Percentiles rank a stretch among this genome's conserved stretches.
Conservation (phyloP, 2,329 filamentous ascomycete genomes). For the Curvularia lunata region DNA sequence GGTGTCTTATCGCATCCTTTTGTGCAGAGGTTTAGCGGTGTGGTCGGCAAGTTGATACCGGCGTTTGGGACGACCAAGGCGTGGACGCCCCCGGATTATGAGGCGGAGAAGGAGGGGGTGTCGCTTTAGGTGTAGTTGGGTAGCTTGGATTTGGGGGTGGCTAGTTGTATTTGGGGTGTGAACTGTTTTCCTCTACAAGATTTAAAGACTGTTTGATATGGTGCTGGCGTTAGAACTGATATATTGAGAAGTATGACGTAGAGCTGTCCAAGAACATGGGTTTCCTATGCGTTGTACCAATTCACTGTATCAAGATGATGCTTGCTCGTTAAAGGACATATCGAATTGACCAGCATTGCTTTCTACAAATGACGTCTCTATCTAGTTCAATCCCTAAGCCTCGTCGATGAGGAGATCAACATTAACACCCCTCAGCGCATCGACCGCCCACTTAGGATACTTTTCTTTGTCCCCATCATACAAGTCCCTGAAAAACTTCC, state of each 20-base stretch:
- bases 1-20: constrained; percentile 24
- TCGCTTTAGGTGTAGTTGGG: not conserved
- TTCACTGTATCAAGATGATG: not conserved
- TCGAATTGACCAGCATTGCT: not conserved
- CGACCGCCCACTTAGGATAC: constrained; percentile 85
- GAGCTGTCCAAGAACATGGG: not conserved
- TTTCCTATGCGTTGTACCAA: not conserved
- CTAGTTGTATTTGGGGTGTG: not conserved
- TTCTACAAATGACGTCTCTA: no score
- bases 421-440: constrained; percentile 77
- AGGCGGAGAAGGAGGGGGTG: constrained; percentile 21
- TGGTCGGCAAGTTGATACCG: constrained; percentile 20
- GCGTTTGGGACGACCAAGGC: constrained; percentile 24
- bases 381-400: not conserved
- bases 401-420: constrained; percentile 55
- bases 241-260: not conserved
- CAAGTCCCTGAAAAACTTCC: constrained; percentile 75
- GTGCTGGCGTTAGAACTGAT: not conserved
- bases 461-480: constrained; percentile 67
- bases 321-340: no score
- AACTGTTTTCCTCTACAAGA: not conserved
- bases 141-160: not conserved
- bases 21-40: constrained; percentile 17
- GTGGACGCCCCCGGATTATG: constrained; percentile 25
- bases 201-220: not conserved